Conservation (phyloP, 2,329 filamentous ascomycete genomes). For the Capronia epimyces region DNA sequence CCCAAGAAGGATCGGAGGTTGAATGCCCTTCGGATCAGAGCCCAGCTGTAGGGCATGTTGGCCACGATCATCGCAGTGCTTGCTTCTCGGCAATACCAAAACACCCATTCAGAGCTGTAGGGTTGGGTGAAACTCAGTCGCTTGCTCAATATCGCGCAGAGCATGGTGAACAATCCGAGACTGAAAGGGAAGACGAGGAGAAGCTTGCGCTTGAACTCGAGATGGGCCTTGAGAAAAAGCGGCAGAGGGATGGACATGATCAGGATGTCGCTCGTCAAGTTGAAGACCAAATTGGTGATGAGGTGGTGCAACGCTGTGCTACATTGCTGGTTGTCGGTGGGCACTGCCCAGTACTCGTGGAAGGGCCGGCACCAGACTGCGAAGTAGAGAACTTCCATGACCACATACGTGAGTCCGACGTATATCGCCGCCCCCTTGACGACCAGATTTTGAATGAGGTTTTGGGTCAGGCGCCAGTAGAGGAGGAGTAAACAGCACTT, state of each 20-base stretch:
- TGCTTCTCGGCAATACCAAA: conserved; percentile 57
- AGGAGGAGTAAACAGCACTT: conserved; percentile 51
- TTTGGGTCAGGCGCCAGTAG: conserved; percentile 48
- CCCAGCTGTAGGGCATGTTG: conserved; percentile 58
- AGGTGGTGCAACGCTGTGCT: conserved; percentile 46
- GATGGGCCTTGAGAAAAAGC: conserved; percentile 39
- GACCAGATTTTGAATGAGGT: conserved; percentile 34
- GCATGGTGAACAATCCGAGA: conserved; percentile 52
- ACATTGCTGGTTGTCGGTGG: conserved; percentile 41
- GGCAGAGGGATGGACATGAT: conserved; percentile 46
- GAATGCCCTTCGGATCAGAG: conserved; percentile 49
- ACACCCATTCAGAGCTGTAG: conserved; percentile 53
- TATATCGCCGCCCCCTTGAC: conserved; percentile 42
- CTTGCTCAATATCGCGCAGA: conserved; percentile 56
- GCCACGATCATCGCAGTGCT: conserved; percentile 56
- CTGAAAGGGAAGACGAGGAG: conserved; percentile 53
- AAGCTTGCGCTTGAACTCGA: conserved; percentile 46
- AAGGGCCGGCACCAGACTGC: conserved; percentile 53
- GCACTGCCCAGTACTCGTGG: conserved; percentile 49
- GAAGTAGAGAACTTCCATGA: conserved; percentile 49
- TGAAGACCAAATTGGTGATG: conserved; percentile 46
- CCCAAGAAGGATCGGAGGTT: conserved; percentile 32
- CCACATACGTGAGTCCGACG: conserved; percentile 42
- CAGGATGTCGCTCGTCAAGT: conserved; percentile 44
- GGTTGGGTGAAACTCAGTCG: conserved; percentile 56